A percentile compares a stretch with the other conserved stretches of the same genome.
Evolutionary conservation across 106 monocot species (phyloP).

Genomic region (Vanilla planifolia): DNA sequence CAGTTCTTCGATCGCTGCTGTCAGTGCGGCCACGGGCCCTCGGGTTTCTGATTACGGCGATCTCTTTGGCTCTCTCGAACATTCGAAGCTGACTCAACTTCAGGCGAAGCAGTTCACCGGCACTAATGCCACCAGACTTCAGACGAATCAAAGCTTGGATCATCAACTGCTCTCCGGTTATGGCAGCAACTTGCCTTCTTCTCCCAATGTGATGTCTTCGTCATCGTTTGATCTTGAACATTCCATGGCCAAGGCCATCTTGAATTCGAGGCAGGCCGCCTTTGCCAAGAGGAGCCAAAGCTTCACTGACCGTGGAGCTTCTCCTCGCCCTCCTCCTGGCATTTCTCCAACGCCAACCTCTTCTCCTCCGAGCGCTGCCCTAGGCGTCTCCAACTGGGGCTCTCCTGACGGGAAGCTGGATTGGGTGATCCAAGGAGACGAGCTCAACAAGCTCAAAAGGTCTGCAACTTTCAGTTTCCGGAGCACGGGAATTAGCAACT

Average conservation of each 20-base stretch:
- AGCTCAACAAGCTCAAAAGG: constrained; percentile 52
- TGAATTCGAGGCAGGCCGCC: constrained; percentile 40
- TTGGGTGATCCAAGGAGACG: constrained; percentile 62
- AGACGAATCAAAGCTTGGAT: constrained; percentile 7
- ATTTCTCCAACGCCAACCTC: not conserved
- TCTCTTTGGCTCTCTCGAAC: not conserved
- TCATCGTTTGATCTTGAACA: constrained; percentile 35
- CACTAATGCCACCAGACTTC: too few relatives aligned
- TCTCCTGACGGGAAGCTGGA: constrained; percentile 42
- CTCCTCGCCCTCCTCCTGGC: constrained; percentile 6
- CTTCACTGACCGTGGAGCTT: constrained; percentile 43
- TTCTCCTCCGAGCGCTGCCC: not conserved
- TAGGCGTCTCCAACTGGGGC: constrained; percentile 20
- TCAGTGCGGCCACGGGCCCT: too few relatives aligned
- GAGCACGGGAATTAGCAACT: constrained; percentile 3
- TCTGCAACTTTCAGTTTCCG: constrained; percentile 41
- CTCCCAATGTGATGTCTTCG: constrained; percentile 7
- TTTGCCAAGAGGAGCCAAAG: constrained; percentile 62
- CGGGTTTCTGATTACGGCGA: too few relatives aligned
- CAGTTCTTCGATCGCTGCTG: constrained; percentile 13
- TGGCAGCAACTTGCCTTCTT: constrained; percentile 9
- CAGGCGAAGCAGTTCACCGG: too few relatives aligned
- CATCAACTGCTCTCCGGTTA: constrained; percentile 26
- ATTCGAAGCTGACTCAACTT: constrained; percentile 18
- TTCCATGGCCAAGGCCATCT: constrained; percentile 36